phyloP scores from a whole-genome alignment of 1,284 basidiomycete genomes.

The Ceratobasidium sp. region DNA sequence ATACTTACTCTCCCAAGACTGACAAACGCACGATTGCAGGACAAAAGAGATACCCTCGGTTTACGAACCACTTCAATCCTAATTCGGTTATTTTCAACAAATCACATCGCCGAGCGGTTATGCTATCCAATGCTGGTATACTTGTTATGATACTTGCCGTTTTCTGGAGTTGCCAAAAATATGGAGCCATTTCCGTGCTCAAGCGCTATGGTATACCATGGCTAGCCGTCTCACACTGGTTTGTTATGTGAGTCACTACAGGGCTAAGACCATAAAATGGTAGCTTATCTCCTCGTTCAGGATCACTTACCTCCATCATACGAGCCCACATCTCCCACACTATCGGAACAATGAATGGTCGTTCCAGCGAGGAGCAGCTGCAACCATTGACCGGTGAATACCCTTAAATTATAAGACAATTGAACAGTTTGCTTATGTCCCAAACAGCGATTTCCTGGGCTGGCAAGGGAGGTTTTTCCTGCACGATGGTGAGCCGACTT shows the following conservation, averaged over 20 bases:
- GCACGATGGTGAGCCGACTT: slow-evolving; percentile 45
- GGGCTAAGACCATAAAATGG: not conserved
- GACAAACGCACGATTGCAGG: not conserved
- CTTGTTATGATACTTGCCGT: slow-evolving; percentile 57
- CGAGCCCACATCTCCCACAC: slow-evolving; percentile 59
- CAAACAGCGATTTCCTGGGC: slow-evolving; percentile 47
- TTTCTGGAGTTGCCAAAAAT: slow-evolving; percentile 49
- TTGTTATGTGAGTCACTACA: slow-evolving; percentile 49
- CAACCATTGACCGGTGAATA: slow-evolving; percentile 59
- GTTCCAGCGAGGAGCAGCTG: slow-evolving; percentile 64
- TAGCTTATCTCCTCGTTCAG: not conserved
- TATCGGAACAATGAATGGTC: slow-evolving; percentile 61
- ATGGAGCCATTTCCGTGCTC: slow-evolving; percentile 54
- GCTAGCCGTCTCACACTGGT: slow-evolving; percentile 64
- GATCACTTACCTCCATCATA: slow-evolving; percentile 56
- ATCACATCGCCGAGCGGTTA: slow-evolving; percentile 59
- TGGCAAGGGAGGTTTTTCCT: slow-evolving; percentile 43
- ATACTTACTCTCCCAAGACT: not conserved
- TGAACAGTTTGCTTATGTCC: not conserved
- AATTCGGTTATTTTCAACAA: slow-evolving; percentile 63
- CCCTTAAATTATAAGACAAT: no score
- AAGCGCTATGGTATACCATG: slow-evolving; percentile 67
- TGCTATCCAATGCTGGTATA: slow-evolving; percentile 64
- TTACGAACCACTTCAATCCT: slow-evolving; percentile 66
- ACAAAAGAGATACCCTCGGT: slow-evolving; percentile 28